A percentile compares a stretch with the other conserved stretches of the same genome.
Conservation (phyloP, 2,329 filamentous ascomycete genomes). For the Ophiostoma australiae region DNA sequence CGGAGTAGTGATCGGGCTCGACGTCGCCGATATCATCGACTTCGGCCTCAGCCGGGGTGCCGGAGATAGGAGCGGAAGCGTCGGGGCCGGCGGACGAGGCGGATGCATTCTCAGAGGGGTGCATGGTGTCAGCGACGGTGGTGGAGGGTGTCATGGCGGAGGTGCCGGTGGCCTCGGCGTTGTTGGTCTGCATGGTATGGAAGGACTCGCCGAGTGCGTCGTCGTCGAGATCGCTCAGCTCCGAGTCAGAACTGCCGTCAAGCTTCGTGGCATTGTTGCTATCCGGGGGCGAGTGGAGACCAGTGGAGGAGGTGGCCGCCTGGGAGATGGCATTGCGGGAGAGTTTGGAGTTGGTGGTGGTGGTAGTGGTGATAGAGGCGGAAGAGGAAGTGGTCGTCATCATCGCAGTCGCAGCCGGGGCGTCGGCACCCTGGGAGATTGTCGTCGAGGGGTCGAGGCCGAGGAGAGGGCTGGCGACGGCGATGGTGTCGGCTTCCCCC, state of each 20-base stretch:
- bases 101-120: neutral
- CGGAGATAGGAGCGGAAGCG: neutral
- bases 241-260: conserved; percentile 52
- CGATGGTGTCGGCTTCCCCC: conserved; percentile 33
- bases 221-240: conserved; percentile 63
- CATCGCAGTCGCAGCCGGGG: conserved; percentile 26
- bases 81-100: neutral
- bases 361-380: neutral
- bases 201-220: conserved; percentile 44
- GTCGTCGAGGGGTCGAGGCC: conserved; percentile 21
- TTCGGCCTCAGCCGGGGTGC: conserved; percentile 26
- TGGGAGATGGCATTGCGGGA: conserved; percentile 23
- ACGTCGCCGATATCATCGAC: conserved; percentile 66
- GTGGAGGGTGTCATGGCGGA: conserved; percentile 18
- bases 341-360: neutral
- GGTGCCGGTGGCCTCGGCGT: neutral
- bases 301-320: conserved; percentile 40
- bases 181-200: conserved; percentile 24
- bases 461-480: conserved; percentile 26
- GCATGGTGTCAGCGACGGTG: conserved; percentile 23
- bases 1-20: conserved; percentile 82
- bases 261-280: conserved; percentile 57
- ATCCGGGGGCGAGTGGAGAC: conserved; percentile 59
- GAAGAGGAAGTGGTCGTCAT: conserved; percentile 18
- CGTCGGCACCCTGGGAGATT: conserved; percentile 12